Evolutionary conservation across 331 rosid species (phyloP).

Genomic region (Ulmus americana): DNA sequence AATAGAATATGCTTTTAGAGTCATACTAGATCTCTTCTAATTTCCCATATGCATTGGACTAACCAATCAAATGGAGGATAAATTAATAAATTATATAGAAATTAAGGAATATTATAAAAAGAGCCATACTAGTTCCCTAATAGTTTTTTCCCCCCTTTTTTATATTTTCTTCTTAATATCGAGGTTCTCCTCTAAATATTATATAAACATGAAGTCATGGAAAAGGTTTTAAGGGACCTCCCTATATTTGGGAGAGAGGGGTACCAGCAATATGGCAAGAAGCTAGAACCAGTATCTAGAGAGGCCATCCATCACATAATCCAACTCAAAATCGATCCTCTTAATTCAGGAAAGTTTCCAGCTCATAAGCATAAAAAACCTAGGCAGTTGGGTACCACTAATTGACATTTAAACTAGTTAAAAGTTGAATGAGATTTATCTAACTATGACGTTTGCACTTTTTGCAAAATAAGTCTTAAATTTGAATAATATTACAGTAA

Average conservation of each 20-base stretch:
- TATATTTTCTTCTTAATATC: neutral
- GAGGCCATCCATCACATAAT: neutral
- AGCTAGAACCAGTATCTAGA: neutral
- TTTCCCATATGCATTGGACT: neutral
- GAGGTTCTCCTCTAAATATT: neutral
- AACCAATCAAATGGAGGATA: neutral
- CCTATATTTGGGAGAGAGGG: neutral
- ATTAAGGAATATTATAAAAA: neutral
- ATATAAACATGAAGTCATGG: neutral
- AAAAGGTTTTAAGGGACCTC: constrained; percentile 4
- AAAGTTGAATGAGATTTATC: no score
- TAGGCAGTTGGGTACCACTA: neutral
- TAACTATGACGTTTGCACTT: no score
- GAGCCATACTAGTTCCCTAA: neutral
- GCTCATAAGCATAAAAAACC: neutral
- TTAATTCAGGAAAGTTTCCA: neutral
- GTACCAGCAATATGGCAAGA: neutral
- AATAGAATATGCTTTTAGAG: no score
- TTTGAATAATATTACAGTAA: no score
- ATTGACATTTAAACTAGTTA: no score
- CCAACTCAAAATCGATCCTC: neutral
- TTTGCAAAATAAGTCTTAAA: no score
- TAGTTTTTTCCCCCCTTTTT: no score
- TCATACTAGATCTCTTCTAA: neutral
- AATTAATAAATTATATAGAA: neutral